Percentiles rank a stretch among this genome's conserved stretches.
Evolutionary conservation across 1,139 yeast genomes (phyloP).

Genomic region (Suhomyces ambrosiae): DNA sequence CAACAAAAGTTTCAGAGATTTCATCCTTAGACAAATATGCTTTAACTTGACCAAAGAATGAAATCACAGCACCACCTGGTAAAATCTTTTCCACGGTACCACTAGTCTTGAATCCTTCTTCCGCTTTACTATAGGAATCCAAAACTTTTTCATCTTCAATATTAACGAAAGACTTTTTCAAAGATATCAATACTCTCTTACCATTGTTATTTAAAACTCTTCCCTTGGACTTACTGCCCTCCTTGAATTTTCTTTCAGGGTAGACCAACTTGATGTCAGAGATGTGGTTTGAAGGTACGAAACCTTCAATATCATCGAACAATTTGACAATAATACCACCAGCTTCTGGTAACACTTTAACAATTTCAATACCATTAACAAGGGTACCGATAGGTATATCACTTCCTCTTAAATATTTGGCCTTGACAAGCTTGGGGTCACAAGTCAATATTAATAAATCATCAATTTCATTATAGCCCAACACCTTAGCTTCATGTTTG

Average conservation of each 20-base stretch:
- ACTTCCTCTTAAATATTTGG: conserved; percentile 62
- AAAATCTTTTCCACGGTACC: conserved; percentile 78
- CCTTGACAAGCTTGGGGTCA: conserved; percentile 62
- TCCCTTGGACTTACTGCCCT: conserved; percentile 77
- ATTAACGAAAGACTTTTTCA: conserved; percentile 81
- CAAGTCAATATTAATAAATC: conserved; percentile 67
- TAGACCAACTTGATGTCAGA: conserved; percentile 82
- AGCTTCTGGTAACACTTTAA: conserved; percentile 60
- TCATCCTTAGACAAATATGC: conserved; percentile 87
- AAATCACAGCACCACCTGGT: conserved; percentile 77
- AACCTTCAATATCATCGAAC: conserved; percentile 68
- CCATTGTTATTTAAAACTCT: conserved; percentile 54
- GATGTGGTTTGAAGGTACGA: conserved; percentile 74
- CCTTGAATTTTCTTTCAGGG: conserved; percentile 90
- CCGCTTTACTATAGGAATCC: conserved; percentile 53
- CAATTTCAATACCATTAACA: conserved; percentile 57
- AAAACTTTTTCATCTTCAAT: conserved; percentile 62
- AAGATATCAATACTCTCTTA: conserved; percentile 58
- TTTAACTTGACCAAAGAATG: conserved; percentile 75
- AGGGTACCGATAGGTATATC: conserved; percentile 80
- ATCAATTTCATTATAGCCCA: conserved; percentile 70
- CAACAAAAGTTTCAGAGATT: conserved; percentile 85
- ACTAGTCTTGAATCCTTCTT: conserved; percentile 61
- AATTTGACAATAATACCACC: conserved; percentile 70
- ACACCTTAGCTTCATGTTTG: conserved; percentile 72